Conservation (phyloP, 768 basidiomycete genomes). For the Filobasidium wieringae region DNA sequence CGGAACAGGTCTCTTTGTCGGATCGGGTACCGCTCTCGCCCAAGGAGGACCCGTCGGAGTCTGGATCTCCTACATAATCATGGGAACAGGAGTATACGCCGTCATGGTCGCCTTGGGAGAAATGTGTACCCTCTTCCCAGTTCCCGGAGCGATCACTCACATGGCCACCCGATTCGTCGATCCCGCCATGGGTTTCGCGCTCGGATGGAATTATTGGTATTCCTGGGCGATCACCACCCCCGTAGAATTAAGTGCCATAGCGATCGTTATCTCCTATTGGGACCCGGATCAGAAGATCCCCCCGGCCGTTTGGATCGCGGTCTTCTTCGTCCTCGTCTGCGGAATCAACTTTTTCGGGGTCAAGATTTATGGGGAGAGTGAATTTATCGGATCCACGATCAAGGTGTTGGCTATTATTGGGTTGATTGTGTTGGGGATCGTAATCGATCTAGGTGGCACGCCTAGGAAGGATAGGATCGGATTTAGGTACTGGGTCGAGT, state of each 20-base stretch:
- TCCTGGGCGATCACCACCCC: slow-evolving; percentile 37
- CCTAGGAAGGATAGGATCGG: slow-evolving; percentile 34
- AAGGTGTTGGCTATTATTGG: slow-evolving; percentile 45
- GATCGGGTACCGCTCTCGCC: slow-evolving; percentile 27
- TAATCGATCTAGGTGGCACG: slow-evolving; percentile 36
- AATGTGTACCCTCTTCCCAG: slow-evolving; percentile 38
- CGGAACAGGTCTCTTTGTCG: slow-evolving; percentile 38
- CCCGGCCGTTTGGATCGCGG: slow-evolving; percentile 39
- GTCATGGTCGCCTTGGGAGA: slow-evolving; percentile 36
- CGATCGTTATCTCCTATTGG: slow-evolving; percentile 37
- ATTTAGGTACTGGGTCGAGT: slow-evolving; percentile 29
- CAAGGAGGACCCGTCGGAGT: slow-evolving; percentile 33
- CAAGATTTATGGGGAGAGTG: slow-evolving; percentile 44
- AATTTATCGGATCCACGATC: slow-evolving; percentile 48
- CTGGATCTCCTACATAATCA: slow-evolving; percentile 30
- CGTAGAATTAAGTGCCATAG: slow-evolving; percentile 26
- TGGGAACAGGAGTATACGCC: slow-evolving; percentile 34
- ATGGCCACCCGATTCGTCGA: slow-evolving; percentile 43
- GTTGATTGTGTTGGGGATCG: slow-evolving; percentile 36
- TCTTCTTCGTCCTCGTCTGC: slow-evolving; percentile 32
- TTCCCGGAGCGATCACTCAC: slow-evolving; percentile 41
- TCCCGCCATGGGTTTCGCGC: slow-evolving; percentile 33
- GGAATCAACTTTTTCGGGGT: slow-evolving; percentile 42
- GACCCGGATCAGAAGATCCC: slow-evolving; percentile 36
- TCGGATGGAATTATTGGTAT: slow-evolving; percentile 34